phyloP scores from a whole-genome alignment of 2,329 filamentous ascomycete species.

The Phaeosphaeria sp. region DNA sequence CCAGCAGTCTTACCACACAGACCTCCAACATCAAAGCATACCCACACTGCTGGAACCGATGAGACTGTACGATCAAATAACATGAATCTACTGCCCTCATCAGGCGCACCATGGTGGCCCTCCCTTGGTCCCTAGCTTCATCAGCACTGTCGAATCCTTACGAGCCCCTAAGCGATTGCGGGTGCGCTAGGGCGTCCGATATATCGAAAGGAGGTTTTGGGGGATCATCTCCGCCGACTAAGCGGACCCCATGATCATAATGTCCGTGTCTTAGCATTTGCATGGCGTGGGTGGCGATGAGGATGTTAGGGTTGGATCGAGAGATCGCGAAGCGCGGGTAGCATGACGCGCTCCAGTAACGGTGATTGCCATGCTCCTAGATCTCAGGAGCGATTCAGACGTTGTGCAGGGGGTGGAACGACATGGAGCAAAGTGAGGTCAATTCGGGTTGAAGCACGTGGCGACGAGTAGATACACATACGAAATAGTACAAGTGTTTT shows the following conservation, averaged over 20 bases:
- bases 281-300: slow-evolving; percentile 5
- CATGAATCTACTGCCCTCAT: neutral
- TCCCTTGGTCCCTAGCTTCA: slow-evolving; percentile 5
- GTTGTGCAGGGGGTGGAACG: neutral
- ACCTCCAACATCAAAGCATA: neutral
- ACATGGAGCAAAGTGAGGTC: neutral
- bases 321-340: neutral
- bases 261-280: slow-evolving; percentile 1
- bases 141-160: slow-evolving; percentile 4
- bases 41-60: neutral
- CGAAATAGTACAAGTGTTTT: no score
- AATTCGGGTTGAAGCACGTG: neutral
- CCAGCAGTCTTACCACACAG: slow-evolving; percentile 8
- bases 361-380: neutral
- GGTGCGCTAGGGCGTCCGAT: slow-evolving; percentile 15
- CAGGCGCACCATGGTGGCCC: slow-evolving; percentile 10
- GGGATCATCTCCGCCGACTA: slow-evolving; percentile 13
- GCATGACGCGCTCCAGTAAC: neutral
- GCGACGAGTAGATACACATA: no score
- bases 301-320: slow-evolving; percentile 3
- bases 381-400: neutral
- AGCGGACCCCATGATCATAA: slow-evolving; percentile 10
- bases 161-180: slow-evolving; percentile 3
- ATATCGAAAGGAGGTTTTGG: slow-evolving; percentile 21
- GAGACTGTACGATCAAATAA: neutral